Percentiles rank a stretch among this genome's conserved stretches.
Conservation (phyloP, 1,139 yeast species). For the Blastobotrys ciferrii region DNA sequence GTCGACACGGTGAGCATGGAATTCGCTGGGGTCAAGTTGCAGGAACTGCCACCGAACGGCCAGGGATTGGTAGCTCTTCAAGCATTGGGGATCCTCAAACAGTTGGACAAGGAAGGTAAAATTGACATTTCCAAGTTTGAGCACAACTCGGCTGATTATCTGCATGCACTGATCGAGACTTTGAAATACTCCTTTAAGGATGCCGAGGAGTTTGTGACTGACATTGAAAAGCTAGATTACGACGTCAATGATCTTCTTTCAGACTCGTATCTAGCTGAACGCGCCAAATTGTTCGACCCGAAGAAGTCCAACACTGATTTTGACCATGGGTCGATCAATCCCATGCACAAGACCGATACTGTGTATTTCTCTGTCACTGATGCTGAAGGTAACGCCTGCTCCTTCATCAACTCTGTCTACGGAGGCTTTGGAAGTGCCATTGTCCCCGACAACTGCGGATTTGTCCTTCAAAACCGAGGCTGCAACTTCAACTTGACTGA, state of each 20-base stretch:
- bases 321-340: constrained; percentile 59
- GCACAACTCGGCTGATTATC: constrained; percentile 70
- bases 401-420: constrained; percentile 75
- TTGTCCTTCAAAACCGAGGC: constrained; percentile 74
- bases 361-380: constrained; percentile 73
- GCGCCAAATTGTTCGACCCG: constrained; percentile 49
- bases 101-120: constrained; percentile 45
- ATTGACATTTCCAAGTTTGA: constrained; percentile 47
- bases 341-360: constrained; percentile 67
- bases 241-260: constrained; percentile 40
- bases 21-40: constrained; percentile 43
- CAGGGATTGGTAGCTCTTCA: constrained; percentile 73
- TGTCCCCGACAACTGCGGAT: constrained; percentile 64
- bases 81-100: constrained; percentile 63
- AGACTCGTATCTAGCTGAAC: constrained; percentile 46
- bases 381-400: constrained; percentile 73
- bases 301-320: constrained; percentile 44
- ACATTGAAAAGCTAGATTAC: constrained; percentile 40
- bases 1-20: constrained; percentile 59
- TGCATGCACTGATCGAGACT: constrained; percentile 68
- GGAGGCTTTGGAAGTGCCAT: constrained; percentile 72
- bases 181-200: constrained; percentile 73
- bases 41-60: constrained; percentile 85
- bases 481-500: constrained; percentile 66
- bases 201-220: constrained; percentile 72